Conservation (phyloP, 306 rosid genomes). For the Gastrolobium bilobum region DNA sequence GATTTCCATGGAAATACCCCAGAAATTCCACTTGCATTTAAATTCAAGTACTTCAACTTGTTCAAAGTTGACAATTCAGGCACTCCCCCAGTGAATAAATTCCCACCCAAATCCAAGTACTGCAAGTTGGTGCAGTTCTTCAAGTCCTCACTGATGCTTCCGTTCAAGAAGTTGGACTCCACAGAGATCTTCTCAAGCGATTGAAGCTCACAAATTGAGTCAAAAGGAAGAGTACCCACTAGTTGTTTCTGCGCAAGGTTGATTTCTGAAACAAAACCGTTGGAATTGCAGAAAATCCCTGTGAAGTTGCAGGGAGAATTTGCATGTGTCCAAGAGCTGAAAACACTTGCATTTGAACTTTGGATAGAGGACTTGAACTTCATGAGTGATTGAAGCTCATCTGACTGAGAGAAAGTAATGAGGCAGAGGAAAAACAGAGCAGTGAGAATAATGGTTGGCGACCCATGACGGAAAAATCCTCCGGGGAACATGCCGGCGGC, state of each 20-base stretch:
- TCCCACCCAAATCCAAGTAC: constrained; percentile 73
- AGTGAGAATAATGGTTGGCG: constrained; percentile 24
- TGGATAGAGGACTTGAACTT: constrained; percentile 63
- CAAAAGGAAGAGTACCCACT: constrained; percentile 70
- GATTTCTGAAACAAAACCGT: constrained; percentile 72
- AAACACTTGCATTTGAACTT: constrained; percentile 47
- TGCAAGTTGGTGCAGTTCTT: constrained; percentile 68
- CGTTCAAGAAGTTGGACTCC: constrained; percentile 60
- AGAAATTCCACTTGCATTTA: constrained; percentile 71
- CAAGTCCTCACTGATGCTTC: constrained; percentile 61
- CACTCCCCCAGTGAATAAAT: constrained; percentile 65
- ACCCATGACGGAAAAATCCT: constrained; percentile 40
- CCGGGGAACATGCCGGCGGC: constrained; percentile 56
- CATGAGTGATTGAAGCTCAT: constrained; percentile 64
- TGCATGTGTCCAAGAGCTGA: constrained; percentile 65
- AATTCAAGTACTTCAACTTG: constrained; percentile 59
- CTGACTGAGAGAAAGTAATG: constrained; percentile 46
- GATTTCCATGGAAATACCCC: constrained; percentile 92
- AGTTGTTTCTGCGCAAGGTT: constrained; percentile 59
- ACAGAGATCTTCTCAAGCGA: constrained; percentile 65
- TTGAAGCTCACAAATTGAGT: constrained; percentile 67
- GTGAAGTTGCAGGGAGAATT: constrained; percentile 62
- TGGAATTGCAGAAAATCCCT: constrained; percentile 67
- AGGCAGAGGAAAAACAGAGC: constrained; percentile 55
- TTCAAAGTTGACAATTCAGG: constrained; percentile 75